Evolutionary conservation across 441 rosid genomes (phyloP).

Genomic region (Sinapis alba): DNA sequence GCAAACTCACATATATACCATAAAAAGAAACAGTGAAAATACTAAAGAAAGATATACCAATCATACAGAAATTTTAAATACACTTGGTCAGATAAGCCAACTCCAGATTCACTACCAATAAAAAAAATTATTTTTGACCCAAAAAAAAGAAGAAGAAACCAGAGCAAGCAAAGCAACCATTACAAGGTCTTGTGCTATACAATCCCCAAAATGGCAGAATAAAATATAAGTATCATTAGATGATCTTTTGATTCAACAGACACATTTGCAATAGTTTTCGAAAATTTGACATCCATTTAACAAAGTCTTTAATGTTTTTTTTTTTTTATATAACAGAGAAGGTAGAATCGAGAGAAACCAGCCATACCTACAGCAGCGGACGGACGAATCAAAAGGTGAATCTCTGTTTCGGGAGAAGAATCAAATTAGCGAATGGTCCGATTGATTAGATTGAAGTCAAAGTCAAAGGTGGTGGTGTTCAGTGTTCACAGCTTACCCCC

Average conservation of each 20-base stretch:
- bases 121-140: no score
- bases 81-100: no score
- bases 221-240: not conserved
- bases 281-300: slow-evolving; percentile 16
- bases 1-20: not conserved
- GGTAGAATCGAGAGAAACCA: not conserved
- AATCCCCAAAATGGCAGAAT: slow-evolving; percentile 8
- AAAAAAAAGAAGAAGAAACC: no score
- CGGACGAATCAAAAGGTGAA: slow-evolving; percentile 7
- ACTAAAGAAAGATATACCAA: not conserved
- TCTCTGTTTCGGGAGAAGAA: not conserved
- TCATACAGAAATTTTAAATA: not conserved
- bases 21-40: not conserved
- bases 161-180: not conserved
- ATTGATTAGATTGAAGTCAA: slow-evolving; percentile 16
- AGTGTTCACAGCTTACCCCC: slow-evolving; percentile 7
- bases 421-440: not conserved
- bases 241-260: not conserved
- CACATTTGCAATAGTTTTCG: slow-evolving; percentile 3
- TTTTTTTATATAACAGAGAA: not conserved
- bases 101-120: no score
- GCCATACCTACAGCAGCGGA: slow-evolving; percentile 7
- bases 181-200: not conserved
- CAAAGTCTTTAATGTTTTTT: not conserved
- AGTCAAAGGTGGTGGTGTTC: slow-evolving; percentile 14